Conservation (phyloP, 2,329 filamentous ascomycete species). For the Aspergillus tubingensis region DNA sequence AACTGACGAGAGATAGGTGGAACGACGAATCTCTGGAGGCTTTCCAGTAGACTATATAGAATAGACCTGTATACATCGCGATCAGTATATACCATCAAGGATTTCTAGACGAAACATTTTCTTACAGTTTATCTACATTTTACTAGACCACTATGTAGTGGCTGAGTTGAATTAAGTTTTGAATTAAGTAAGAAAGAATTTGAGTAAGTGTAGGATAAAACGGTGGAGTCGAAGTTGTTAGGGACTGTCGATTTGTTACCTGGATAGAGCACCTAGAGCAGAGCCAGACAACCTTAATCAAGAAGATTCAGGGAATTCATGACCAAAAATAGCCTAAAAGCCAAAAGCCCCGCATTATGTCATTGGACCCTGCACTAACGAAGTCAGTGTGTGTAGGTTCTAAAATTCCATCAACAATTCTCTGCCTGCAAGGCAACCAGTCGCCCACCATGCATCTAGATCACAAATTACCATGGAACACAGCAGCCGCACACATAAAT, state of each 20-base stretch:
- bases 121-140: too few species aligned
- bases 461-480: slow-evolving; percentile 13
- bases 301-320: too few species aligned
- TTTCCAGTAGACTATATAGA: slow-evolving; percentile 34
- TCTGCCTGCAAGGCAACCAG: fast-evolving
- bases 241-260: too few species aligned
- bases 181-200: too few species aligned
- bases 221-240: fast-evolving
- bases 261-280: too few species aligned
- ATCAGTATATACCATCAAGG: too few species aligned
- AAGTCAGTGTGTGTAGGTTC: background rate
- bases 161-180: too few species aligned
- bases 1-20: slow-evolving; percentile 45
- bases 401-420: background rate
- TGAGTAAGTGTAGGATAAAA: too few species aligned
- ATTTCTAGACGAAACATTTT: too few species aligned
- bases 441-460: slow-evolving; percentile 2
- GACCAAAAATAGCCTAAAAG: background rate
- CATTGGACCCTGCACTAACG: background rate
- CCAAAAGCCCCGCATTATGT: background rate
- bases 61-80: background rate
- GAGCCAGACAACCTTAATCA: too few species aligned
- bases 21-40: slow-evolving; percentile 45
- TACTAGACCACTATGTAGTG: too few species aligned
- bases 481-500: background rate